Conservation (phyloP, 2,329 filamentous ascomycete genomes). For the Colletotrichum musae region DNA sequence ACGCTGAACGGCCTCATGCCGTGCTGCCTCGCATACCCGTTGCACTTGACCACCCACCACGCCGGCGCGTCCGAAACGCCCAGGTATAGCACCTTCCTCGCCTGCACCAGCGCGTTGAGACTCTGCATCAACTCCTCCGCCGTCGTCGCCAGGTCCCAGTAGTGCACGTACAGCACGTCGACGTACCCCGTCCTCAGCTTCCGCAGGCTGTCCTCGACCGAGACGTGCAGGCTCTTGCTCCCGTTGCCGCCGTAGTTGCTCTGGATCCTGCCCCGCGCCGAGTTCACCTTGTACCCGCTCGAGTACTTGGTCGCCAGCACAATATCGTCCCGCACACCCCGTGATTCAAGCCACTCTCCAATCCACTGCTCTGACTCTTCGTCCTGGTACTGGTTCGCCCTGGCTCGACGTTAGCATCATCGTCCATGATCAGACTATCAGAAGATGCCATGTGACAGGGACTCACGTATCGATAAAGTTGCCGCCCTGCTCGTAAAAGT, state of each 20-base stretch:
- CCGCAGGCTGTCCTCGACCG: conserved; percentile 56
- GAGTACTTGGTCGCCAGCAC: conserved; percentile 72
- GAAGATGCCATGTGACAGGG: background rate
- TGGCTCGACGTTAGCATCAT: background rate
- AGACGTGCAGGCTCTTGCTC: conserved; percentile 55
- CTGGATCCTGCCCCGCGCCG: background rate
- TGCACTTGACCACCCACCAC: conserved; percentile 55
- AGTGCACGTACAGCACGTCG: conserved; percentile 60
- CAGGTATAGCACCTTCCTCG: conserved; percentile 57
- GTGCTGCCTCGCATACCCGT: conserved; percentile 51
- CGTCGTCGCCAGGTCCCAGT: conserved; percentile 57
- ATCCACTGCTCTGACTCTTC: conserved; percentile 71
- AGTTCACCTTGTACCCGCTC: conserved; percentile 56
- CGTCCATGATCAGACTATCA: too few species aligned
- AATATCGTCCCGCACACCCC: conserved; percentile 65
- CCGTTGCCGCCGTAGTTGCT: conserved; percentile 60
- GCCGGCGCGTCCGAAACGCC: conserved; percentile 56
- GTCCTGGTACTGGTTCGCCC: conserved; percentile 68
- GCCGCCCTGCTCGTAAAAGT: conserved; percentile 69
- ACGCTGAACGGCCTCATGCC: conserved; percentile 53
- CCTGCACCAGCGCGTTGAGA: conserved; percentile 55
- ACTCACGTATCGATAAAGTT: conserved; percentile 76
- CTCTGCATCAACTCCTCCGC: conserved; percentile 58
- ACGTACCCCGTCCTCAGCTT: conserved; percentile 61
- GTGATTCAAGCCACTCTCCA: conserved; percentile 68